A percentile compares a stretch with the other conserved stretches of the same genome.
Conservation (phyloP, 345 rosid species). For the Salix brachista region DNA sequence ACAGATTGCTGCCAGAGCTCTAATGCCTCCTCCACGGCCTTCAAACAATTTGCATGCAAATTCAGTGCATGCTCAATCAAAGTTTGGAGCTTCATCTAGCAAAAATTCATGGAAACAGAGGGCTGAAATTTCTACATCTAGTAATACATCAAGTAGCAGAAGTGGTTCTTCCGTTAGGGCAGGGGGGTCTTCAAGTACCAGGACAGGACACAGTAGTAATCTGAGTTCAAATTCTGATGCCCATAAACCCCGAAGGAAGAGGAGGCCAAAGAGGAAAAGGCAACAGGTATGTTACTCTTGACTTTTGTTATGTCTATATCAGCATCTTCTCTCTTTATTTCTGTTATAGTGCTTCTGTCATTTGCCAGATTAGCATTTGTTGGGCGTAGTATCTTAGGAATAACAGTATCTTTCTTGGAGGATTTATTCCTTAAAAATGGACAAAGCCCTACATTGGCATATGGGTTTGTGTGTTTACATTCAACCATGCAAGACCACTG, state of each 20-base stretch:
- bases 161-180: constrained; percentile 47
- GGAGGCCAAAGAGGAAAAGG: constrained; percentile 91
- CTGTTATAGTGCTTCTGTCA: not conserved
- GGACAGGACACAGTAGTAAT: constrained; percentile 78
- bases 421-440: not conserved
- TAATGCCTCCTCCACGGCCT: constrained; percentile 93
- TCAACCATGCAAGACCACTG: not conserved
- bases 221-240: constrained; percentile 95
- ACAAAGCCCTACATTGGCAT: not conserved
- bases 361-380: not conserved
- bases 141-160: constrained; percentile 52
- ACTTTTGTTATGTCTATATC: not conserved
- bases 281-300: constrained; percentile 10
- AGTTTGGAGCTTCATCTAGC: constrained; percentile 65
- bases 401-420: not conserved
- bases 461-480: not conserved
- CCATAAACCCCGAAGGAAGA: constrained; percentile 83
- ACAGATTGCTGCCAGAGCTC: constrained; percentile 73
- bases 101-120: constrained; percentile 42
- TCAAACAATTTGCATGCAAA: constrained; percentile 38
- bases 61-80: constrained; percentile 39
- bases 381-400: not conserved
- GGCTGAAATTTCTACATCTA: constrained; percentile 49
- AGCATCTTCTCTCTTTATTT: not conserved
- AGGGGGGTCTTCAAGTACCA: constrained; percentile 44